phyloP scores from a whole-genome alignment of 768 basidiomycete species.

The Terana coerulea region DNA sequence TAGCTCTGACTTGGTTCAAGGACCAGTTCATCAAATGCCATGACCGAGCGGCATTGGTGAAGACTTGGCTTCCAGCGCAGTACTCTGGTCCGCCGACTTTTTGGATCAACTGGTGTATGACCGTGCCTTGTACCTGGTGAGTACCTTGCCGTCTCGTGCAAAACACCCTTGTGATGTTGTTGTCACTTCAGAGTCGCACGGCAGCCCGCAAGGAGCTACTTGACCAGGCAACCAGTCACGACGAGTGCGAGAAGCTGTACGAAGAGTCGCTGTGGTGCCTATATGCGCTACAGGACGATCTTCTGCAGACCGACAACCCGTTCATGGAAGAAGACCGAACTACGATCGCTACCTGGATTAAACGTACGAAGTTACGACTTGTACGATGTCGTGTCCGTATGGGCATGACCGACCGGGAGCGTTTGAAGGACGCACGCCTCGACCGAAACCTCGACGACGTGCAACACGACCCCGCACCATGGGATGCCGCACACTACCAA shows the following conservation, averaged over 20 bases:
- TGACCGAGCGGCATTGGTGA: slow-evolving; percentile 84
- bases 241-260: slow-evolving; percentile 91
- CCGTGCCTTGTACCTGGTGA: slow-evolving; percentile 78
- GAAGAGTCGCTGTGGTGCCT: slow-evolving; percentile 95
- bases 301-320: slow-evolving; percentile 76
- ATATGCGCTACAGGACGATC: slow-evolving; percentile 87
- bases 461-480: slow-evolving; percentile 62
- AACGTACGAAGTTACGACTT: slow-evolving; percentile 79
- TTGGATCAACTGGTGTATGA: slow-evolving; percentile 93
- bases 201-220: slow-evolving; percentile 89
- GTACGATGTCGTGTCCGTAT: slow-evolving; percentile 72
- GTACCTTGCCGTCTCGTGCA: slow-evolving; percentile 26
- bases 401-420: slow-evolving; percentile 71
- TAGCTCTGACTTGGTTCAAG: slow-evolving; percentile 87
- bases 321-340: slow-evolving; percentile 81
- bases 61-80: slow-evolving; percentile 82
- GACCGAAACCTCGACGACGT: slow-evolving; percentile 80
- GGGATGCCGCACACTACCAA: slow-evolving; percentile 22
- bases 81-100: slow-evolving; percentile 80
- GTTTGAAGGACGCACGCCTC: slow-evolving; percentile 70
- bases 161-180: neutral
- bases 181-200: slow-evolving; percentile 67
- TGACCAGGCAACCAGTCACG: slow-evolving; percentile 68
- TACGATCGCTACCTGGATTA: slow-evolving; percentile 83
- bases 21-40: slow-evolving; percentile 92